Conservation (phyloP, 1,139 yeast species). For the Candida albicans region DNA sequence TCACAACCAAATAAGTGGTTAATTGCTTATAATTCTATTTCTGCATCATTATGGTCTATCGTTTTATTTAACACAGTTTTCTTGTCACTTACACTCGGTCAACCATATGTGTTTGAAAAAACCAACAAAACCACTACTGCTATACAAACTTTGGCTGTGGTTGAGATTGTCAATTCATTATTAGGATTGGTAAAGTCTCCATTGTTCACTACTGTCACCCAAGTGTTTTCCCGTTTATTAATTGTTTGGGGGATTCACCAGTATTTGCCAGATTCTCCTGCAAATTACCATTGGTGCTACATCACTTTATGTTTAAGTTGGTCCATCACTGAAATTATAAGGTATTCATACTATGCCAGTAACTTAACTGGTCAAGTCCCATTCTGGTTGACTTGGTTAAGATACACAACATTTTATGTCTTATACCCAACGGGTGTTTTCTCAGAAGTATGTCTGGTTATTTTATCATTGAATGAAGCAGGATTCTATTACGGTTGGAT, state of each 20-base stretch:
- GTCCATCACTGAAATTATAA: slow-evolving; percentile 85
- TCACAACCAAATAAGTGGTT: slow-evolving; percentile 40
- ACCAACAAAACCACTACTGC: slow-evolving; percentile 60
- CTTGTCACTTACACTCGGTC: slow-evolving; percentile 45
- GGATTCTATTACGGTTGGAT: slow-evolving; percentile 52
- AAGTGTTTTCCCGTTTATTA: slow-evolving; percentile 80
- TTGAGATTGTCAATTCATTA: slow-evolving; percentile 78
- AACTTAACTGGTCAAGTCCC: slow-evolving; percentile 67
- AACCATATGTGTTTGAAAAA: slow-evolving; percentile 58
- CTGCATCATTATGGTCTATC: slow-evolving; percentile 47
- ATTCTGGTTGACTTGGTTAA: slow-evolving; percentile 59
- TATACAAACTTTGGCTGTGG: slow-evolving; percentile 80
- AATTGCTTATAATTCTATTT: slow-evolving; percentile 45
- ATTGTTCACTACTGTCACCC: slow-evolving; percentile 76
- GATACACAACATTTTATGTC: slow-evolving; percentile 81
- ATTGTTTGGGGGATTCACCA: slow-evolving; percentile 84
- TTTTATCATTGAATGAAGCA: slow-evolving; percentile 67
- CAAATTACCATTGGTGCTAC: slow-evolving; percentile 59
- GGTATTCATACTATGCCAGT: slow-evolving; percentile 83
- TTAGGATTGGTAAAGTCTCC: slow-evolving; percentile 85
- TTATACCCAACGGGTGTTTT: slow-evolving; percentile 91
- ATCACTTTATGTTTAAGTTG: slow-evolving; percentile 76
- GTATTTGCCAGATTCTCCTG: slow-evolving; percentile 67
- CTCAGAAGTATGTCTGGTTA: slow-evolving; percentile 73
- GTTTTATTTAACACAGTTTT: slow-evolving; percentile 44